Evolutionary conservation across 2,329 filamentous ascomycete genomes (phyloP).

Genomic region (Dactylellina drechsleri): DNA sequence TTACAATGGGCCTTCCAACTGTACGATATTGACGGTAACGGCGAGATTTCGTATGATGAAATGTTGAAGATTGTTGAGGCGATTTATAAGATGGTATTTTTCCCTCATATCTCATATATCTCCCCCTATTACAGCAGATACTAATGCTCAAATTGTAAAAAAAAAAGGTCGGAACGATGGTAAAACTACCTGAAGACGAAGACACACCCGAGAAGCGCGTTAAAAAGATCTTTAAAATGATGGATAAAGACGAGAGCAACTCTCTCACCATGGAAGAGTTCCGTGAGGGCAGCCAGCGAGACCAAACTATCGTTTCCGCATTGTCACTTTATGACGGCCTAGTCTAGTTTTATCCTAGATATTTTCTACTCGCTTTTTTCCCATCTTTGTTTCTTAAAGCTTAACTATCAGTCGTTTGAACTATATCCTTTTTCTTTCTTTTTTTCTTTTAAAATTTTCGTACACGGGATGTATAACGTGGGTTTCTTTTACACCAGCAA

Average conservation of each 20-base stretch:
- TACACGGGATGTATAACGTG: too few species aligned
- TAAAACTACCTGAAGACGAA: conserved; percentile 97
- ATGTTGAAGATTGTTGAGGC: conserved; percentile 99
- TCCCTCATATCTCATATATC: conserved; percentile 18
- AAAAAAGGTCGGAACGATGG: conserved; percentile 92
- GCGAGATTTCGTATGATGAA: conserved; percentile 98
- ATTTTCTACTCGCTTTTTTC: neutral
- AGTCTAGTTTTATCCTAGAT: conserved; percentile 70
- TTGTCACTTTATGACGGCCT: conserved; percentile 95
- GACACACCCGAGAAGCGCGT: conserved; percentile 99
- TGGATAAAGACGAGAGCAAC: conserved; percentile 99
- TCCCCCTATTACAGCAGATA: neutral
- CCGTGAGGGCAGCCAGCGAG: conserved; percentile 98
- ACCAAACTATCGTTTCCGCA: conserved; percentile 98
- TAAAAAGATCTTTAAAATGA: conserved; percentile 98
- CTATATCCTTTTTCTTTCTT: too few species aligned
- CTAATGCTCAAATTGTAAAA: conserved; percentile 36
- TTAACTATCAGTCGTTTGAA: too few species aligned
- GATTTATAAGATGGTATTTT: conserved; percentile 96
- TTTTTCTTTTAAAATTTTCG: too few species aligned
- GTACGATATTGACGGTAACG: conserved; percentile 98
- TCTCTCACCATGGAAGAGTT: conserved; percentile 97
- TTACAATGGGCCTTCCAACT: conserved; percentile 99
- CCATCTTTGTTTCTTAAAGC: too few species aligned
- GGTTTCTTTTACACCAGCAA: too few species aligned